These are phyloP conservation scores for Mycena alexandri DNA, from an alignment of 768 basidiomycete species.

Conservation along the genomic window DNA sequence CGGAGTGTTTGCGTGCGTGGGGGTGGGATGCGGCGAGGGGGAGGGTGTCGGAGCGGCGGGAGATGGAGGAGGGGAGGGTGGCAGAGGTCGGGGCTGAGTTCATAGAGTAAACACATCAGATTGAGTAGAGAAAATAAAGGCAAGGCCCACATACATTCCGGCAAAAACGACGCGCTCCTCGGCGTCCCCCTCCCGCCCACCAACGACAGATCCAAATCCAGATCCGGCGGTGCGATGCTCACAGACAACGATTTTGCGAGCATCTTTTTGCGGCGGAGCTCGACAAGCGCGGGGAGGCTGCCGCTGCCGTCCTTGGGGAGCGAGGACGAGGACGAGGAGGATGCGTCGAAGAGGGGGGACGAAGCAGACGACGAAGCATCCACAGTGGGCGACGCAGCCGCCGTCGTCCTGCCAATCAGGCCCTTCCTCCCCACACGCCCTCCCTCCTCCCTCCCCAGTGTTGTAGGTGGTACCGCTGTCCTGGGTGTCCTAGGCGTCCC, in stretches of 20 bases:
- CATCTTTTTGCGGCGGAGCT: constrained; percentile 66
- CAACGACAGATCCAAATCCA: constrained; percentile 45
- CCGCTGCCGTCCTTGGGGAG: constrained; percentile 27
- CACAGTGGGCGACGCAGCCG: constrained; percentile 25
- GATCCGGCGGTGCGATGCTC: constrained; percentile 65
- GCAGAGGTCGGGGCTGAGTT: constrained; percentile 16
- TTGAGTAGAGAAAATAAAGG: constrained; percentile 16
- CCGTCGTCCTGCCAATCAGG: constrained; percentile 62
- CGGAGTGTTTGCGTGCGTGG: constrained; percentile 81
- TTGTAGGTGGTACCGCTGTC: constrained; percentile 43
- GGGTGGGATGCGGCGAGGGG: constrained; percentile 74
- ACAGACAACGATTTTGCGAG: constrained; percentile 77
- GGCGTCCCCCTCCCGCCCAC: constrained; percentile 8
- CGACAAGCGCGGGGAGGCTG: constrained; percentile 62
- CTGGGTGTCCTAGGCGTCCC: constrained; percentile 66
- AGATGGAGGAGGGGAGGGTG: constrained; percentile 20
- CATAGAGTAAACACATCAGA: constrained; percentile 32
- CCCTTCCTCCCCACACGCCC: constrained; percentile 58
- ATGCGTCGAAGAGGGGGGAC: no score
- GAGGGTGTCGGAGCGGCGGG: constrained; percentile 55
- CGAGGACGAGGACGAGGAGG: no score
- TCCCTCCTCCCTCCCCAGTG: no score
- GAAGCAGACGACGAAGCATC: constrained; percentile 40
- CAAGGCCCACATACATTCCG: constrained; percentile 32
- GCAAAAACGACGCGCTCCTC: constrained; percentile 21